phyloP scores from a whole-genome alignment of 495 filamentous ascomycete species.

The Penicillium arizonense region DNA sequence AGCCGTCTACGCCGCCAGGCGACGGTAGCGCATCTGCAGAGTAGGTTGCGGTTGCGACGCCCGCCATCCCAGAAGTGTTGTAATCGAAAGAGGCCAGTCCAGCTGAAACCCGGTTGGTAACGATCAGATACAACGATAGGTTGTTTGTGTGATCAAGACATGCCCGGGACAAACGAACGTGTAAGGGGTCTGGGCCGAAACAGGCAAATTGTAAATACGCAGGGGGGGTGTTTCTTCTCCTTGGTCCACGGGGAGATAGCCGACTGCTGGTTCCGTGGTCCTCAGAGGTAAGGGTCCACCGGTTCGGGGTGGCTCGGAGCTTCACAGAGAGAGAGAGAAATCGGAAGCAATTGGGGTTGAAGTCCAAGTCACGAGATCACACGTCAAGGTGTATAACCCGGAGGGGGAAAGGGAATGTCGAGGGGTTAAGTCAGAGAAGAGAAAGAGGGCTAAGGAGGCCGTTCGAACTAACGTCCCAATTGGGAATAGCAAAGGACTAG shows the following conservation, averaged over 20 bases:
- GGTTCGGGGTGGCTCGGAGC: too few species aligned
- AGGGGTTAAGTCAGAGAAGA: background rate
- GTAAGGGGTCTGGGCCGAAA: conserved; percentile 22
- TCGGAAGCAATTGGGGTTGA: too few species aligned
- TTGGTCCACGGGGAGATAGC: too few species aligned
- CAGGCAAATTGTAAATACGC: conserved; percentile 42
- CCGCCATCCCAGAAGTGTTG: conserved; percentile 41
- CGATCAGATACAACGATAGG: conserved; percentile 10
- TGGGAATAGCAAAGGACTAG: conserved; percentile 17
- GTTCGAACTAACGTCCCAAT: conserved; percentile 11
- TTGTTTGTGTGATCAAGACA: conserved; percentile 30
- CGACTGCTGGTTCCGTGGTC: too few species aligned
- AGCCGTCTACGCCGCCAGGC: conserved; percentile 32
- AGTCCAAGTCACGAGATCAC: background rate
- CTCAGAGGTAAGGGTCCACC: too few species aligned
- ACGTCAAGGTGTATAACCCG: background rate
- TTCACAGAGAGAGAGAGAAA: too few species aligned
- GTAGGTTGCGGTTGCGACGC: conserved; percentile 40
- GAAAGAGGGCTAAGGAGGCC: conserved; percentile 1
- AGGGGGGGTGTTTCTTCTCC: background rate
- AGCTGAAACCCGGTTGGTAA: conserved; percentile 34
- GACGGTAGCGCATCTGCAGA: conserved; percentile 41
- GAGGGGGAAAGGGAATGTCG: conserved; percentile 11
- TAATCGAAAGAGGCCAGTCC: conserved; percentile 36
- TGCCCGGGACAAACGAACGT: conserved; percentile 22